Evolutionary conservation across 495 filamentous ascomycete genomes (phyloP).

Genomic region (Acidomyces sp.): DNA sequence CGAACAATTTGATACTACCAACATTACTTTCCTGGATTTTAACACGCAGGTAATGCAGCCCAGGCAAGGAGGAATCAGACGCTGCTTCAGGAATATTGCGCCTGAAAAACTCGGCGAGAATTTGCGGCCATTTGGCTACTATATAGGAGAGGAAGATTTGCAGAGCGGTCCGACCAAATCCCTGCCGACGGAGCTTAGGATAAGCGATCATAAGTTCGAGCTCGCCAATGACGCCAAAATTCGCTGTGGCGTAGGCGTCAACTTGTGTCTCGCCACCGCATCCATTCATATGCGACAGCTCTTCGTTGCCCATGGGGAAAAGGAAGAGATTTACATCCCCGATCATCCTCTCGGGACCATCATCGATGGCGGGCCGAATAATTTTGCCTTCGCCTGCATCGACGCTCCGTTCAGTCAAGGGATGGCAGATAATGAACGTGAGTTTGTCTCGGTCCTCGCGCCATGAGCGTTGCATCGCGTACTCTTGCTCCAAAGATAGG

Average conservation of each 20-base stretch:
- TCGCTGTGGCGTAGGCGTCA: slow-evolving; percentile 25
- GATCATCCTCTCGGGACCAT: slow-evolving; percentile 49
- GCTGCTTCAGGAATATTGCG: too few species aligned
- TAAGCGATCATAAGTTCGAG: slow-evolving; percentile 82
- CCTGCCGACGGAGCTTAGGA: slow-evolving; percentile 42
- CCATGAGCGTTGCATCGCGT: slow-evolving; percentile 75
- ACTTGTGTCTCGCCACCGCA: slow-evolving; percentile 21
- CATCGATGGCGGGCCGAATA: slow-evolving; percentile 27
- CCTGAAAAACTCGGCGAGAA: too few species aligned
- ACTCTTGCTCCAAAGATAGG: slow-evolving; percentile 64
- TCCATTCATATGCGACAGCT: too few species aligned
- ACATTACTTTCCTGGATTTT: slow-evolving; percentile 47
- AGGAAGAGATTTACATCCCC: slow-evolving; percentile 86
- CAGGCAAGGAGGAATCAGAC: too few species aligned
- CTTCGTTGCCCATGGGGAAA: slow-evolving; percentile 35
- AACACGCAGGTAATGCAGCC: slow-evolving; percentile 36
- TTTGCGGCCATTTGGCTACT: too few species aligned
- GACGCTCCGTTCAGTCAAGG: neutral
- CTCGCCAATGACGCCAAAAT: slow-evolving; percentile 46
- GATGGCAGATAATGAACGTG: slow-evolving; percentile 54
- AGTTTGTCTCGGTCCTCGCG: slow-evolving; percentile 60
- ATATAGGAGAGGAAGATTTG: slow-evolving; percentile 30
- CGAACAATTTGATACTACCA: slow-evolving; percentile 47
- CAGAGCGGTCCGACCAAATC: slow-evolving; percentile 54
- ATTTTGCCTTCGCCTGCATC: slow-evolving; percentile 8